These are phyloP conservation scores for Pseudopithomyces maydicus DNA, from an alignment of 2,329 filamentous ascomycete species.

Conservation along the genomic window DNA sequence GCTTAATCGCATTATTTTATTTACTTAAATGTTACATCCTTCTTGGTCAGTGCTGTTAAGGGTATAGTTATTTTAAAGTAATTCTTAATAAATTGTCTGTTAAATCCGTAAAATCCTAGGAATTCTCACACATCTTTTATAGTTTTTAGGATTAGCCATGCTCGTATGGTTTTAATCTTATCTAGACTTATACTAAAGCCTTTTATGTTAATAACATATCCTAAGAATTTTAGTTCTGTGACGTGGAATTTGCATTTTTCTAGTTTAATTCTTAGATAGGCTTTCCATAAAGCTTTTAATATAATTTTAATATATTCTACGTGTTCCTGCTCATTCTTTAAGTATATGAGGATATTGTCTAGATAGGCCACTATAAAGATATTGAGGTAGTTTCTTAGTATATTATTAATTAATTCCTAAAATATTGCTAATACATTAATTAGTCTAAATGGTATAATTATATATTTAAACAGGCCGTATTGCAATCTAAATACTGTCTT, in stretches of 20 bases:
- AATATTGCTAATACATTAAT: background rate
- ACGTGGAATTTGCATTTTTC: background rate
- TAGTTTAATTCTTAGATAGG: background rate
- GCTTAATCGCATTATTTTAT: too few species aligned
- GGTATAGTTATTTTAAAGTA: too few species aligned
- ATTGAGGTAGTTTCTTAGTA: too few species aligned
- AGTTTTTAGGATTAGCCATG: too few species aligned
- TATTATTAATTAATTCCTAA: too few species aligned
- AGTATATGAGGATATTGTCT: background rate
- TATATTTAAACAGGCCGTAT: background rate
- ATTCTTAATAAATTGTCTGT: too few species aligned
- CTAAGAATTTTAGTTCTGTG: background rate
- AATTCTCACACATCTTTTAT: too few species aligned
- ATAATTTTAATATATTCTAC: background rate
- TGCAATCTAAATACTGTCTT: background rate
- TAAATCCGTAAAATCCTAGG: too few species aligned
- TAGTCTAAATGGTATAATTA: background rate
- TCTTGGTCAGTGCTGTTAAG: too few species aligned
- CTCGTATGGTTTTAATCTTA: background rate
- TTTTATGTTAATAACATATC: background rate
- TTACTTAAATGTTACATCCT: too few species aligned
- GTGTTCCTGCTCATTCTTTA: background rate
- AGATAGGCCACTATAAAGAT: background rate
- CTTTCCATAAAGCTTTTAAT: background rate
- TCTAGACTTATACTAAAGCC: background rate